Evolutionary conservation across 225 moss, liverwort and hornwort species (phyloP).

Genomic region (Marchantia polymorpha): DNA sequence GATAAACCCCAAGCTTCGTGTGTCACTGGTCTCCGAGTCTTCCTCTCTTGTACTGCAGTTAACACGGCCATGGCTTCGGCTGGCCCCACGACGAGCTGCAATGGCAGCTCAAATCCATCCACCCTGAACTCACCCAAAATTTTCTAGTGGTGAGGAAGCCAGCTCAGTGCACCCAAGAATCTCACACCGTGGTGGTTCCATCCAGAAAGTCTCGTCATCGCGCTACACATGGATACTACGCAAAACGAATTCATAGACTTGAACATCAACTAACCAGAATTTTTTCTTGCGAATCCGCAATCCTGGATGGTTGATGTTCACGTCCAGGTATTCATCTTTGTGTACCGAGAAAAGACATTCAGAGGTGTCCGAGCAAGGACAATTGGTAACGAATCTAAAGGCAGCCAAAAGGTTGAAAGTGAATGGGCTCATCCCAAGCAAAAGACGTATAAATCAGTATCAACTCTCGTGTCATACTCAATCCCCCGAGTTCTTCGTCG

Average conservation of each 20-base stretch:
- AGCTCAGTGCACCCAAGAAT: neutral
- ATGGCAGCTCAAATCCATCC: conserved; percentile 56
- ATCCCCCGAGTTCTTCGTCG: neutral
- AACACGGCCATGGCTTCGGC: conserved; percentile 67
- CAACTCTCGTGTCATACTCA: neutral
- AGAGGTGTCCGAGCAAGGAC: too few relatives aligned
- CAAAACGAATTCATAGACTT: conserved; percentile 1
- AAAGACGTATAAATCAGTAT: neutral
- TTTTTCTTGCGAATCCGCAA: neutral
- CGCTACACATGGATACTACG: neutral
- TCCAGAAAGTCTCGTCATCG: neutral
- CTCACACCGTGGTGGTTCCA: neutral
- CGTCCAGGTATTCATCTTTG: neutral
- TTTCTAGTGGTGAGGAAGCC: neutral
- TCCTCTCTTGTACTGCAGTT: conserved; percentile 60
- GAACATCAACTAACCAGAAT: neutral
- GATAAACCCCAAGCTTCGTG: conserved; percentile 71
- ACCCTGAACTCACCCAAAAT: conserved; percentile 35
- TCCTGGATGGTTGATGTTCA: conserved; percentile 1
- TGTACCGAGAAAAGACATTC: neutral
- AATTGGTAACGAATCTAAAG: neutral
- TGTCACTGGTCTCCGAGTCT: conserved; percentile 50
- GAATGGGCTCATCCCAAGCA: neutral
- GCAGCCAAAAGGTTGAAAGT: neutral
- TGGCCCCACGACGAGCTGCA: conserved; percentile 59